Percentiles rank a stretch among this genome's conserved stretches.
Conservation (phyloP, 2,329 filamentous ascomycete species). For the Alternaria metachromatica region DNA sequence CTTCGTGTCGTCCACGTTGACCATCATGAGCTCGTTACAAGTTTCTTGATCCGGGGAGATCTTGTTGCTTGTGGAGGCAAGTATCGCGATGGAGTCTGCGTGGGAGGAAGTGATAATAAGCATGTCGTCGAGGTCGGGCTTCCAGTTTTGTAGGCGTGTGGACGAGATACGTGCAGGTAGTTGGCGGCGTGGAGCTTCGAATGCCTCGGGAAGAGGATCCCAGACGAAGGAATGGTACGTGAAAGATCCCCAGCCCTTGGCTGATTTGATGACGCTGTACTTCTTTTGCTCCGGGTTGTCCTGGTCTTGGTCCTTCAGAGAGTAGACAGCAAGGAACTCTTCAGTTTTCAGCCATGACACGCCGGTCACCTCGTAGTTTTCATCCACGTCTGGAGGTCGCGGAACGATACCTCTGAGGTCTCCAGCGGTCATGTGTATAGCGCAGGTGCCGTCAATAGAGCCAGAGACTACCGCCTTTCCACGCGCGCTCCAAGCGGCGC, state of each 20-base stretch:
- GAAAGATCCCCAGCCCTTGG: conserved; percentile 65
- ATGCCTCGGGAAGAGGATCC: conserved; percentile 31
- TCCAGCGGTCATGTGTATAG: conserved; percentile 85
- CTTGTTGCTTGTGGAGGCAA: conserved; percentile 75
- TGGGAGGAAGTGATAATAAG: conserved; percentile 83
- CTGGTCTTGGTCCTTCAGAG: conserved; percentile 51
- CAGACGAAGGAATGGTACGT: conserved; percentile 77
- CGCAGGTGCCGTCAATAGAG: conserved; percentile 76
- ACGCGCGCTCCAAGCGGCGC: conserved; percentile 87
- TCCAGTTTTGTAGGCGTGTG: conserved; percentile 78
- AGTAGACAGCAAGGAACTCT: conserved; percentile 79
- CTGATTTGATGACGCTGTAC: conserved; percentile 76
- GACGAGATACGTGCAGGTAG: conserved; percentile 78
- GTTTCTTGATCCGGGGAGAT: conserved; percentile 68
- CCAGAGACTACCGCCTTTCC: conserved; percentile 94
- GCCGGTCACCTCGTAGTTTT: conserved; percentile 71
- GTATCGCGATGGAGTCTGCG: conserved; percentile 77
- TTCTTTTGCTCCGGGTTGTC: conserved; percentile 64
- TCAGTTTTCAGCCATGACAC: conserved; percentile 89
- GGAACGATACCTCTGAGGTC: conserved; percentile 79
- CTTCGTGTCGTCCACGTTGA: conserved; percentile 75
- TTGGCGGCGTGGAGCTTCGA: conserved; percentile 62
- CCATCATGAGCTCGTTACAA: conserved; percentile 74
- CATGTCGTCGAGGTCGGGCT: conserved; percentile 79
- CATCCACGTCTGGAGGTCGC: conserved; percentile 70